These are phyloP conservation scores for Stachybotrys elegans DNA, from an alignment of 2,329 filamentous ascomycete genomes.

Conservation along the genomic window DNA sequence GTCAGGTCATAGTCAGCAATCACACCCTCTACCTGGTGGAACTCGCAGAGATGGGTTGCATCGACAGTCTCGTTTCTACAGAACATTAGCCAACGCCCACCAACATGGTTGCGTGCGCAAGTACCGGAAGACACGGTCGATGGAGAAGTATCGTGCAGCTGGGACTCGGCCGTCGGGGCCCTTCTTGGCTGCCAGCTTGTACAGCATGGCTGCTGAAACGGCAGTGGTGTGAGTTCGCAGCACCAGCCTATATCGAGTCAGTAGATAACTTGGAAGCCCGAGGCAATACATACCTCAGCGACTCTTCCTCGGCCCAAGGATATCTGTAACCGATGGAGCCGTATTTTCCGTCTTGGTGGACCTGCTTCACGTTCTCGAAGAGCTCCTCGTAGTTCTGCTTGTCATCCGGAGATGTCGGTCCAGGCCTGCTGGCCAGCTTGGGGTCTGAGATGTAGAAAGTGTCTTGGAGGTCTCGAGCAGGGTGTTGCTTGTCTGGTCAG, in stretches of 20 bases:
- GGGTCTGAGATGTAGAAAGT: slow-evolving; percentile 98
- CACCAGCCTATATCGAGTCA: slow-evolving; percentile 50
- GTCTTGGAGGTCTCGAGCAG: slow-evolving; percentile 93
- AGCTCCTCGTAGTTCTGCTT: slow-evolving; percentile 74
- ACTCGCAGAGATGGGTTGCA: slow-evolving; percentile 93
- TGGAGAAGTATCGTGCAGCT: slow-evolving; percentile 92
- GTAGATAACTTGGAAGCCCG: neutral
- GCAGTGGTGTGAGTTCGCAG: slow-evolving; percentile 95
- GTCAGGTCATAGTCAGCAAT: slow-evolving; percentile 95
- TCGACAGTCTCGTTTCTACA: slow-evolving; percentile 97
- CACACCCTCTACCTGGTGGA: slow-evolving; percentile 97
- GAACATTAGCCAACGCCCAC: too few species aligned
- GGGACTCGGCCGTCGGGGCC: slow-evolving; percentile 62
- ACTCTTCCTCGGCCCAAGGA: slow-evolving; percentile 85
- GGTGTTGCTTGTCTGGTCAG: slow-evolving; percentile 62
- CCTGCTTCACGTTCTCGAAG: slow-evolving; percentile 79
- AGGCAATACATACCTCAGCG: slow-evolving; percentile 44
- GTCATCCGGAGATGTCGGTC: slow-evolving; percentile 46
- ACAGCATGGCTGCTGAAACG: slow-evolving; percentile 83
- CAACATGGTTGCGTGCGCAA: too few species aligned
- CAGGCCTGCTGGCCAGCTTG: slow-evolving; percentile 64
- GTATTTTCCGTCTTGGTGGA: slow-evolving; percentile 88
- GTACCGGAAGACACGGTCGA: slow-evolving; percentile 97
- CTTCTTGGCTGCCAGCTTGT: slow-evolving; percentile 79
- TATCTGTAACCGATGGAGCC: slow-evolving; percentile 96